Conservation (phyloP, 2,329 filamentous ascomycete species). For the Rhynchosporium agropyri region DNA sequence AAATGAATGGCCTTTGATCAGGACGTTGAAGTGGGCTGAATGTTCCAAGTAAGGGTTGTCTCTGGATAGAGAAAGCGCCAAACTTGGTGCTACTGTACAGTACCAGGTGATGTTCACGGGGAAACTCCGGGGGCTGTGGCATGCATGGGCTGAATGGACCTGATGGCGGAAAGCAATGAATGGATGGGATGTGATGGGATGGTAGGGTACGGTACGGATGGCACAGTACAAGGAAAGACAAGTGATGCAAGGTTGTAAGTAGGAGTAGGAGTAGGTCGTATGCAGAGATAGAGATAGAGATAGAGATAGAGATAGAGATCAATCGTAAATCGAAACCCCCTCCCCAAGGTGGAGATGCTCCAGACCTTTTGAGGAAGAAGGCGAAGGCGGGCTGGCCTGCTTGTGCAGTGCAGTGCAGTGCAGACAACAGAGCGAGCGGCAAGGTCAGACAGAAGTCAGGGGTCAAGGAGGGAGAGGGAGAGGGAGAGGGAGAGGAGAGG, state of each 20-base stretch:
- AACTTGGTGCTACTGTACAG: not conserved
- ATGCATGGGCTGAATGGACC: not conserved
- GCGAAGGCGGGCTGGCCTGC: constrained; percentile 2
- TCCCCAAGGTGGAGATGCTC: constrained; percentile 22
- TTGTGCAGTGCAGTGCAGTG: constrained; percentile 5
- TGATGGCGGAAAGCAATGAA: constrained; percentile 10
- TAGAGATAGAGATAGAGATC: constrained; percentile 2
- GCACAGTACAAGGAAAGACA: constrained; percentile 2
- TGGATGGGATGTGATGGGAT: not conserved
- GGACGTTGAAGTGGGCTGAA: not conserved
- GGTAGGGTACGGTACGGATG: constrained; percentile 6
- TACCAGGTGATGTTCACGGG: not conserved
- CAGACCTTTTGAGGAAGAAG: constrained; percentile 23
- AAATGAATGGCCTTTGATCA: not conserved
- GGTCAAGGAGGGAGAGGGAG: no score
- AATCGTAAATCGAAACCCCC: not conserved
- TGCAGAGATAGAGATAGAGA: constrained; percentile 12
- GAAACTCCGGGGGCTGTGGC: not conserved
- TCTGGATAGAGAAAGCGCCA: not conserved
- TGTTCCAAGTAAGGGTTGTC: no score
- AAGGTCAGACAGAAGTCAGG: not conserved
- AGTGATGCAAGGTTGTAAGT: no score
- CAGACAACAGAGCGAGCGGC: constrained; percentile 17
- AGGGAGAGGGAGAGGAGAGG: no score
- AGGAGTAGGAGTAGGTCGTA: constrained; percentile 17